Conservation (phyloP, 2,329 filamentous ascomycete species). For the Phyllosticta citrichinensis region DNA sequence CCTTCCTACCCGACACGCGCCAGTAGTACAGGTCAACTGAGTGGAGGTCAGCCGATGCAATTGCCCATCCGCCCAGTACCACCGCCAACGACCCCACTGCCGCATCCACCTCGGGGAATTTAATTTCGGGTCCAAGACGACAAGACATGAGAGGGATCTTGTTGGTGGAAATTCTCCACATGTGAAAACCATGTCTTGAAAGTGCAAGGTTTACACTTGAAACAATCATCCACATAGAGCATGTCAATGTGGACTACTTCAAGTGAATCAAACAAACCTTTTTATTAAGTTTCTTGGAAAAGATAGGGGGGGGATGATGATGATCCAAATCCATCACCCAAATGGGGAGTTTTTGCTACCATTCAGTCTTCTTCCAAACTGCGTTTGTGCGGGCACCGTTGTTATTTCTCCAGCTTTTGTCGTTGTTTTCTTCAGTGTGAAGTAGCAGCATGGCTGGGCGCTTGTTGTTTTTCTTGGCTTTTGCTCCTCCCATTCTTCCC, state of each 20-base stretch:
- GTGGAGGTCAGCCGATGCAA: slow-evolving; percentile 26
- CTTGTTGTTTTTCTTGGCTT: not conserved
- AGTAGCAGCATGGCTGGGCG: not conserved
- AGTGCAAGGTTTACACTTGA: not conserved
- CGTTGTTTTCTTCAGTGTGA: not conserved
- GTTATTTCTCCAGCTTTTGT: not conserved
- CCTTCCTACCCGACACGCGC: slow-evolving; percentile 34
- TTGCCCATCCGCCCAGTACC: slow-evolving; percentile 38
- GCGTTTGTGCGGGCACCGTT: not conserved
- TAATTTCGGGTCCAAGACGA: not conserved
- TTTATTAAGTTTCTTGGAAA: not conserved
- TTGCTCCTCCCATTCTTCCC: too few relatives aligned
- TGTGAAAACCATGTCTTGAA: not conserved
- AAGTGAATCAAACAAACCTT: not conserved
- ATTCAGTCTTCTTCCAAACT: not conserved
- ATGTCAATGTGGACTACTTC: not conserved
- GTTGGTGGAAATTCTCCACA: not conserved
- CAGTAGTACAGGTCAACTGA: slow-evolving; percentile 29
- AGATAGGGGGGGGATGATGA: not conserved
- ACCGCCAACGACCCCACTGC: slow-evolving; percentile 14
- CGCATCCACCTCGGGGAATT: slow-evolving; percentile 7
- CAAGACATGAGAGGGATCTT: not conserved
- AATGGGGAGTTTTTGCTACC: not conserved
- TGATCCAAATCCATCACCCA: not conserved
- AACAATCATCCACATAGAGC: not conserved